Evolutionary conservation across 805 yeast genomes (phyloP).

Genomic region (Candida montana): DNA sequence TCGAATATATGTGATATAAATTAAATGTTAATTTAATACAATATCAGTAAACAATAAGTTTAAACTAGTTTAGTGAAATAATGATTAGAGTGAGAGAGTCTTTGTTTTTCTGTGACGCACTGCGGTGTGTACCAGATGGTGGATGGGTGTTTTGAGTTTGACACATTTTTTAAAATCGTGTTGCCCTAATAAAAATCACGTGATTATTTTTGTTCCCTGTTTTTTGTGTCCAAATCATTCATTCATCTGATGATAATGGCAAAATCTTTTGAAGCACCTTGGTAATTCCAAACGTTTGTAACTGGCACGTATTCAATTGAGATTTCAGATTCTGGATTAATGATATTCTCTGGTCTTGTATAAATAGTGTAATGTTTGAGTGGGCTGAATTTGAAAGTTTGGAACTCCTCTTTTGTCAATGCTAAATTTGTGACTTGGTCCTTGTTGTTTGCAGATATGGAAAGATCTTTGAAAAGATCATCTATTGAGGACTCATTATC

Average conservation of each 20-base stretch:
- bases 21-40: slow-evolving; percentile 1
- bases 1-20: slow-evolving; percentile 4
- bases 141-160: slow-evolving; percentile 3
- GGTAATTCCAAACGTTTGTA: slow-evolving; percentile 22
- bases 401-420: slow-evolving; percentile 14
- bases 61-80: not conserved
- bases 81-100: not conserved
- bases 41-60: not conserved
- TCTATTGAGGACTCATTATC: not conserved
- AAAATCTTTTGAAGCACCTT: slow-evolving; percentile 17
- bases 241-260: slow-evolving; percentile 22
- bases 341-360: slow-evolving; percentile 14
- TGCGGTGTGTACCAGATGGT: slow-evolving; percentile 1
- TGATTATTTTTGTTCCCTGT: not conserved
- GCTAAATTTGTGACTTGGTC: slow-evolving; percentile 18
- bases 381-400: slow-evolving; percentile 5
- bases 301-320: slow-evolving; percentile 28
- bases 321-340: not conserved
- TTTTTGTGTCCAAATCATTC: too few relatives aligned
- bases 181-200: slow-evolving; percentile 2
- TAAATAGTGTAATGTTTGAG: slow-evolving; percentile 21
- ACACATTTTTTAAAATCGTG: not conserved
- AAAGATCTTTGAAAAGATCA: not conserved
- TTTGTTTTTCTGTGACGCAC: not conserved
- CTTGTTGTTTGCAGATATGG: slow-evolving; percentile 15